Conservation (phyloP, 2,329 filamentous ascomycete genomes). For the Acephala macrosclerotiorum region DNA sequence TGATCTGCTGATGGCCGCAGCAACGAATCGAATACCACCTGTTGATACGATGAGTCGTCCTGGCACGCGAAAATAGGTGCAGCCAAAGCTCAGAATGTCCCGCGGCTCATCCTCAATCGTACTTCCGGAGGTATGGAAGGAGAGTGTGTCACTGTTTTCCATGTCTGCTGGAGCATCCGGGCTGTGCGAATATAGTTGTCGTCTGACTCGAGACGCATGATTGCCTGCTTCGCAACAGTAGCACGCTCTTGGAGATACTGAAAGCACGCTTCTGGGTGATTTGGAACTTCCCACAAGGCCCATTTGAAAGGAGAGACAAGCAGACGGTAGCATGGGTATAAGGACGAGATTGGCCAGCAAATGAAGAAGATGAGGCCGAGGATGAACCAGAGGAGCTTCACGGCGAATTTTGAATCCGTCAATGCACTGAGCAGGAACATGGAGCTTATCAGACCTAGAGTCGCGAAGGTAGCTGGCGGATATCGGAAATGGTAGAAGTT, state of each 20-base stretch:
- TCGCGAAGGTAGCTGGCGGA: conserved; percentile 40
- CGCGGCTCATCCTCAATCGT: conserved; percentile 8
- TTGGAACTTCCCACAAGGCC: conserved; percentile 47
- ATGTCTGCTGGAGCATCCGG: not conserved
- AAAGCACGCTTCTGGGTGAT: conserved; percentile 47
- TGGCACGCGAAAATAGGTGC: conserved; percentile 24
- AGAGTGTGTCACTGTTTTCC: not conserved
- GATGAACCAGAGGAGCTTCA: conserved; percentile 42
- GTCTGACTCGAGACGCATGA: not conserved
- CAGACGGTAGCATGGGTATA: conserved; percentile 46
- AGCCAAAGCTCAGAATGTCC: conserved; percentile 32
- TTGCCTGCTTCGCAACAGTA: conserved; percentile 14
- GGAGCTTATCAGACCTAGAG: conserved; percentile 38
- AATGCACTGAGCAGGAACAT: conserved; percentile 38
- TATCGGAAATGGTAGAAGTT: conserved; percentile 49
- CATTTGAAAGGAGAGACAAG: conserved; percentile 46
- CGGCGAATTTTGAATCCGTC: conserved; percentile 39
- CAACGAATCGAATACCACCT: conserved; percentile 22
- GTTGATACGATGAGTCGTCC: conserved; percentile 31
- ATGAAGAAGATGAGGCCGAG: conserved; percentile 45
- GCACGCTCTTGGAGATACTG: conserved; percentile 36
- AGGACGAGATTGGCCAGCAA: conserved; percentile 45
- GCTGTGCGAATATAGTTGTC: not conserved
- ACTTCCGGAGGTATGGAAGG: not conserved
- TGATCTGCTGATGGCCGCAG: conserved; percentile 1